These are phyloP conservation scores for Vickermania spadyakhi DNA, from an alignment of 208 protist species.

Conservation along the genomic window DNA sequence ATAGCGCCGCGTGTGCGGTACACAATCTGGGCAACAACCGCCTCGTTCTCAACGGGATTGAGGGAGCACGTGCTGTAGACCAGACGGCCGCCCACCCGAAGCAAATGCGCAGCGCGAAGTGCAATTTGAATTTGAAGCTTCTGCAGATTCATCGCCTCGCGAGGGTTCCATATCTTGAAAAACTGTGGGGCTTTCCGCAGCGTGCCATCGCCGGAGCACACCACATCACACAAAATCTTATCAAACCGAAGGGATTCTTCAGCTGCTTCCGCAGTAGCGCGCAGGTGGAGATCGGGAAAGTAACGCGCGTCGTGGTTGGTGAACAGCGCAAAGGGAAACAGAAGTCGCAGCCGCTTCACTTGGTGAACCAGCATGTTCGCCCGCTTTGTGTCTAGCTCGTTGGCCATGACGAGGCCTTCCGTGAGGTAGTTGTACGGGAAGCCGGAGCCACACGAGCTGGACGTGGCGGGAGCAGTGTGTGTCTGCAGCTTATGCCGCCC, in stretches of 20 bases:
- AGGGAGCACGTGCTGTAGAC: constrained; percentile 97
- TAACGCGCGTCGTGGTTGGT: constrained; percentile 87
- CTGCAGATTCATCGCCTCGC: constrained; percentile 60
- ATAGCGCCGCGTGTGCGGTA: constrained; percentile 66
- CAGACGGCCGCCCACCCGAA: constrained; percentile 73
- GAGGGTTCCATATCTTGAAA: constrained; percentile 78
- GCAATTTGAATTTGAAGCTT: constrained; percentile 85
- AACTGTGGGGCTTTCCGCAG: constrained; percentile 78
- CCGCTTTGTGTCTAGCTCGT: constrained; percentile 78
- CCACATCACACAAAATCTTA: constrained; percentile 91
- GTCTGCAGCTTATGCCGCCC: constrained; percentile 63
- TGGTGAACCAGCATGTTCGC: constrained; percentile 85
- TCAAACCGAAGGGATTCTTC: constrained; percentile 83
- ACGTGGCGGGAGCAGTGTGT: constrained; percentile 11
- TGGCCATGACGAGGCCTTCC: constrained; percentile 74
- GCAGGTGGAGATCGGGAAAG: constrained; percentile 54
- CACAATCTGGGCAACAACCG: constrained; percentile 89
- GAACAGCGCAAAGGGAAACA: constrained; percentile 87
- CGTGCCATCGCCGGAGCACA: constrained; percentile 93
- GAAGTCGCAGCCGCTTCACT: constrained; percentile 67
- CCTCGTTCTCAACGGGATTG: constrained; percentile 95
- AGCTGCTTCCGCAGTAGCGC: constrained; percentile 14
- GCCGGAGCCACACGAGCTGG: constrained; percentile 34
- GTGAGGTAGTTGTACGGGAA: constrained; percentile 73
- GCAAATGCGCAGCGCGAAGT: constrained; percentile 62